phyloP scores from a whole-genome alignment of 2,329 filamentous ascomycete species.

The Botrytis hyacinthi region DNA sequence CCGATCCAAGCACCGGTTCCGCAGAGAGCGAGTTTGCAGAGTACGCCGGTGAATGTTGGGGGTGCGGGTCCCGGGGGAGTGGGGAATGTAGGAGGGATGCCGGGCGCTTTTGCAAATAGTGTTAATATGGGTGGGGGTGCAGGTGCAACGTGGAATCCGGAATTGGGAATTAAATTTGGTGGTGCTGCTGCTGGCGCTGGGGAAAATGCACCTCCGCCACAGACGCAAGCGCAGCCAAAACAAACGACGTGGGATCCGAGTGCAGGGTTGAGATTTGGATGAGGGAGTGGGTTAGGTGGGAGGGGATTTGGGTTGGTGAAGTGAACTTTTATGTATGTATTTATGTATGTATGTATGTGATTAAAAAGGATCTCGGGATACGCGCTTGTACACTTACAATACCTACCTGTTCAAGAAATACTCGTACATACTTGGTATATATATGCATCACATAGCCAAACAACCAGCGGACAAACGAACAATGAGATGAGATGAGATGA shows the following conservation, averaged over 20 bases:
- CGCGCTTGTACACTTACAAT: not conserved
- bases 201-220: not conserved
- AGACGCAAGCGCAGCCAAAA: not conserved
- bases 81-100: not conserved
- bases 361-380: not conserved
- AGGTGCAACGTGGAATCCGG: conserved; percentile 69
- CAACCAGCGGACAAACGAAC: not conserved
- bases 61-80: not conserved
- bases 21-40: conserved; percentile 21
- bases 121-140: not conserved
- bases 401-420: not conserved
- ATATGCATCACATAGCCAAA: not conserved
- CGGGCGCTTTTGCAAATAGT: not conserved
- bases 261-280: conserved; percentile 36
- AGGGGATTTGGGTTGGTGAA: not conserved
- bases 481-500: not conserved
- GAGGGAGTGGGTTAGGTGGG: not conserved
- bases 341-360: not conserved
- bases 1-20: conserved; percentile 18
- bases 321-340: not conserved
- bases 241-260: conserved; percentile 36
- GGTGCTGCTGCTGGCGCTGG: conserved; percentile 38
- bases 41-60: conserved; percentile 41
- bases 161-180: conserved; percentile 77
- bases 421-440: not conserved